Base-by-base conservation (phyloP, 2,329 filamentous ascomycete genomes). In the Ophiocordyceps unilateralis region DNA sequence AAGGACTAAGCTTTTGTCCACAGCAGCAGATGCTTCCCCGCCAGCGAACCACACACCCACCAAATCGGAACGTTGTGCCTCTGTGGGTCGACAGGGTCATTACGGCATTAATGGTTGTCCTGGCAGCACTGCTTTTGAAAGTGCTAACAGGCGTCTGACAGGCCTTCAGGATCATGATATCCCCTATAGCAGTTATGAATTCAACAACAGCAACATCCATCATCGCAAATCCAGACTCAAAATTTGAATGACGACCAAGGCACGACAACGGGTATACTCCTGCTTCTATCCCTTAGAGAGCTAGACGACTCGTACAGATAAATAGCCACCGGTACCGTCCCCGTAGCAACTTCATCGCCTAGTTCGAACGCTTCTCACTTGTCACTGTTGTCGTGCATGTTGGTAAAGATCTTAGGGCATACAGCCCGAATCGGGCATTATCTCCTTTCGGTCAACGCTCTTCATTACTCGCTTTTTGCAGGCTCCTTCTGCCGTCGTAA, bases 1-100 rank as follows among this genome's bases (percentile, higher is more conserved):
- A 36, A 8, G 32, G 32, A 7, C 32, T 19, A 5, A 17, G 3
- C n/a, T 10, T 17, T 19, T 10, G 17, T 3, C 32, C 21, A 12
- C 23, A n/a, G 23, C 44, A 44, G 26, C 19, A n/a, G n/a, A n/a
- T 40, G n/a, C 37, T 9, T 30, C 43, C 11, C 20, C 44, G 28
- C 21, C 49, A 37, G 45, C 49, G 22, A 47, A 45, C 36, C 47
- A 48, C 43, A 45, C 44, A 45, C 44, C 8, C 45, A 40, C 20
- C 40, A 45, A 41, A 44, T 32, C 50, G 56, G 15, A 68, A 73
- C 23, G 73, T 66, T 2, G 72, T 83, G 15, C 74, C 79, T 2
- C 63, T 77, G 12, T 93, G 85, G 82, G 68, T 94, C 17, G 88
- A 94, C 59, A 76, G 83, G 48, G 73, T 80, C 32, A 94, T 94